These are phyloP conservation scores for Sporothrix schenckii DNA, from an alignment of 2,329 filamentous ascomycete species.

Conservation along the genomic window DNA sequence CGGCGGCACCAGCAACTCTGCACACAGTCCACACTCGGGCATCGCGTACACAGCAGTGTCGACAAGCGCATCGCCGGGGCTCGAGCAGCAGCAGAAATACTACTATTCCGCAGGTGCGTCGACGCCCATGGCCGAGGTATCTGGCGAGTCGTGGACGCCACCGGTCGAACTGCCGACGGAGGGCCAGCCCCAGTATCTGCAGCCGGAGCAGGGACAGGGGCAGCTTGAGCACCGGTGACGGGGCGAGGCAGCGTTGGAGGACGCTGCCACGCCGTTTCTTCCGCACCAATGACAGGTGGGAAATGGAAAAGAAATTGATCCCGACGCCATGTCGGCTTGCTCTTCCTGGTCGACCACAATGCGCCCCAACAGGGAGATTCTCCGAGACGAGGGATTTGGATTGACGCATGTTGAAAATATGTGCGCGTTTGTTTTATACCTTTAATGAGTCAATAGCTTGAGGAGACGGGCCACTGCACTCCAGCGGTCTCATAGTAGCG, in stretches of 20 bases:
- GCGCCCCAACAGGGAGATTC: background rate
- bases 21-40: background rate
- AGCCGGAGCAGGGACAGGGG: background rate
- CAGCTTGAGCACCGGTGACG: conserved; percentile 15
- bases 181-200: background rate
- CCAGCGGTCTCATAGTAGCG: background rate
- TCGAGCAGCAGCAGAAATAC: conserved; percentile 8
- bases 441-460: background rate
- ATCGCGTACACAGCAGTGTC: conserved; percentile 18
- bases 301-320: background rate
- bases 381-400: background rate
- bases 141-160: conserved; percentile 17
- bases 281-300: background rate
- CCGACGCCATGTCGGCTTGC: background rate
- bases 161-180: conserved; percentile 20
- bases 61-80: background rate
- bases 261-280: conserved; percentile 12
- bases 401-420: too few species aligned
- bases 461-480: background rate
- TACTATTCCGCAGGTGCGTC: background rate
- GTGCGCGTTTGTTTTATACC: conserved; percentile 1
- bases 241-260: conserved; percentile 20
- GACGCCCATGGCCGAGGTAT: conserved; percentile 1
- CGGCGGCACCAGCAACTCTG: background rate
- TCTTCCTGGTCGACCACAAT: conserved; percentile 6